A percentile compares a stretch with the other conserved stretches of the same genome.
These are phyloP conservation scores for Cafeteria roenbergensis DNA, from an alignment of 108 stramenopile species.

Conservation along the genomic window DNA sequence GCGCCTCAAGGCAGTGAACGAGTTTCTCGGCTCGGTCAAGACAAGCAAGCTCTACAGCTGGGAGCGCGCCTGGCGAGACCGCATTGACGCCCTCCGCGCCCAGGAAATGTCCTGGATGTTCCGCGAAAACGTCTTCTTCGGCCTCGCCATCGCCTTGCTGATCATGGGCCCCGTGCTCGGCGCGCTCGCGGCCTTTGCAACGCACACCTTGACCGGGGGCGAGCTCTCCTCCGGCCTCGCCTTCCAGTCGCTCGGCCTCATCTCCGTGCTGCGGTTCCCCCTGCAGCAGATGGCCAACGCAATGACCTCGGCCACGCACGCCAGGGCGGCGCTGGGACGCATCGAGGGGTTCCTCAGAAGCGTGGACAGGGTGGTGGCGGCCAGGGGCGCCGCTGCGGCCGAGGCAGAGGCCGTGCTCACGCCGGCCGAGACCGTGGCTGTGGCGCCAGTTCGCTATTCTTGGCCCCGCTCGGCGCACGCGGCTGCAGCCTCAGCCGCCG, in stretches of 20 bases:
- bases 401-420: too few relatives aligned
- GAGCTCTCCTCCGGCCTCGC: slow-evolving; percentile 54
- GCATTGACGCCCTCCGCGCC: slow-evolving; percentile 47
- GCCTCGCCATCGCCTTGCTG: slow-evolving; percentile 31
- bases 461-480: too few relatives aligned
- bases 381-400: too few relatives aligned
- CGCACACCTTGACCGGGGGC: slow-evolving; percentile 57
- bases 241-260: slow-evolving; percentile 68
- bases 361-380: slow-evolving; percentile 53
- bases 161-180: slow-evolving; percentile 55
- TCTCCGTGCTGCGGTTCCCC: slow-evolving; percentile 83
- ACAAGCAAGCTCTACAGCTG: slow-evolving; percentile 81
- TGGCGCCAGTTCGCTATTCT: too few relatives aligned
- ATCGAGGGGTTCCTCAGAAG: slow-evolving; percentile 58
- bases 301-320: slow-evolving; percentile 77
- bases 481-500: too few relatives aligned
- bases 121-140: slow-evolving; percentile 32
- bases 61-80: slow-evolving; percentile 57
- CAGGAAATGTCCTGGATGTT: slow-evolving; percentile 49
- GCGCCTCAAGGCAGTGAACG: slow-evolving; percentile 66
- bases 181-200: slow-evolving; percentile 70
- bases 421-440: too few relatives aligned
- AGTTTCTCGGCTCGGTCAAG: slow-evolving; percentile 69
- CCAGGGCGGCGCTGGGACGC: slow-evolving; percentile 58
- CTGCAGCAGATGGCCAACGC: slow-evolving; percentile 73